Evolutionary conservation across 176 grass and related monocot genomes (phyloP).

Genomic region (Musa troglodytarum): DNA sequence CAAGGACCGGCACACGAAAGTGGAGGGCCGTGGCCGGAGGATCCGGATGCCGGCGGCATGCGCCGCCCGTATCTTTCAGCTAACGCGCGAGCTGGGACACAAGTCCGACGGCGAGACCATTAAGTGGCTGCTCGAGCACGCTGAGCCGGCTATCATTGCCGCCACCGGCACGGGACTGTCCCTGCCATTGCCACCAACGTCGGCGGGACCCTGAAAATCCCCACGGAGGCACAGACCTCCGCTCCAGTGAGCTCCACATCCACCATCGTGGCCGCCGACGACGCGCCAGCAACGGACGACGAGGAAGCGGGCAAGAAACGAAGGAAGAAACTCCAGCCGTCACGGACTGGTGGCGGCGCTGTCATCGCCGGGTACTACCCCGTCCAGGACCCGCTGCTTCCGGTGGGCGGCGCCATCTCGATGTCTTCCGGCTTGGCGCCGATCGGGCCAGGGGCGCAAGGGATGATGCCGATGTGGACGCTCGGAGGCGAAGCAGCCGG

Average conservation of each 20-base stretch:
- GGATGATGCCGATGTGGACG: slow-evolving; percentile 7
- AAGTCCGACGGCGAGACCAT: slow-evolving; percentile 12
- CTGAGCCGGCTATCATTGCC: slow-evolving; percentile 8
- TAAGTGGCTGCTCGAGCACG: slow-evolving; percentile 8
- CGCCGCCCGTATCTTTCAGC: slow-evolving; percentile 9
- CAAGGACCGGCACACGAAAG: slow-evolving; percentile 17
- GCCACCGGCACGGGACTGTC: slow-evolving; percentile 5
- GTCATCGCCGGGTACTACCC: background rate
- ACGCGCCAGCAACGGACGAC: background rate
- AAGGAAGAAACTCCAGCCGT: slow-evolving; percentile 2
- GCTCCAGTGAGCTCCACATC: slow-evolving; percentile 2
- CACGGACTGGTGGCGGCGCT: background rate
- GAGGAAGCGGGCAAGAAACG: background rate
- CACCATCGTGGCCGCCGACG: background rate
- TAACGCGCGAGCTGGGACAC: slow-evolving; percentile 9
- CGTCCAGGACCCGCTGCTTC: background rate
- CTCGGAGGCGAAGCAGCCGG: background rate
- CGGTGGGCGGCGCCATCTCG: slow-evolving; percentile 12
- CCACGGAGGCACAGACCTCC: background rate
- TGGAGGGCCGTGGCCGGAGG: slow-evolving; percentile 2
- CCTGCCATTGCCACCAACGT: slow-evolving; percentile 8
- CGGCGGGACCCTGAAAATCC: background rate
- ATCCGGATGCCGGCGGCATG: slow-evolving; percentile 19
- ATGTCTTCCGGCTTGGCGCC: slow-evolving; percentile 16
- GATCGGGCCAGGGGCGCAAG: background rate